These are phyloP conservation scores for Silene conica DNA, from an alignment of 148 eudicot species.

Conservation along the genomic window DNA sequence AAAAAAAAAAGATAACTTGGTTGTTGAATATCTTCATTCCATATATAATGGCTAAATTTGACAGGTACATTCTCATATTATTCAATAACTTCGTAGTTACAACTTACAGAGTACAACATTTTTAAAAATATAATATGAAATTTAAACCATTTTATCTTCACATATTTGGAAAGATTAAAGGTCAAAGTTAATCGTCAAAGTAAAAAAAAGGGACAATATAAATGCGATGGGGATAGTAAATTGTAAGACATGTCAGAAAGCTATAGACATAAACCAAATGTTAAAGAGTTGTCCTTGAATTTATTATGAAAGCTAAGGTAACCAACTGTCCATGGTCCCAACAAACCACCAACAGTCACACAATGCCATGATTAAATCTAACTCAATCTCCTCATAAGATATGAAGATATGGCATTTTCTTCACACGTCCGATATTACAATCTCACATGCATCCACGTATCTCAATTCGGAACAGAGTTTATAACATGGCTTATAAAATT, in stretches of 20 bases:
- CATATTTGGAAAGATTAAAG: too few species aligned
- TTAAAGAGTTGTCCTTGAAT: conserved; percentile 1
- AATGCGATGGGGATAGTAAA: neutral
- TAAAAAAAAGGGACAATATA: too few species aligned
- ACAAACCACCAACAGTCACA: conserved; percentile 6
- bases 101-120: neutral
- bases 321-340: neutral
- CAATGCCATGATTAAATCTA: neutral
- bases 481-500: neutral
- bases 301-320: neutral
- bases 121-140: too few species aligned
- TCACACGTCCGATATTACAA: neutral
- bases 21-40: neutral
- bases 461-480: neutral
- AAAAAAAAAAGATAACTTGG: neutral
- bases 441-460: conserved; percentile 4
- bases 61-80: neutral
- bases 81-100: neutral
- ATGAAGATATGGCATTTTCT: neutral
- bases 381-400: conserved; percentile 5
- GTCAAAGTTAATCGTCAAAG: too few species aligned
- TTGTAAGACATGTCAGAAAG: neutral
- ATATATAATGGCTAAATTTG: neutral
- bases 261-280: neutral
- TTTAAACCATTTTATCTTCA: too few species aligned